These are phyloP conservation scores for Nannochloropsis oceanica DNA, from an alignment of 108 stramenopile species.

Conservation along the genomic window DNA sequence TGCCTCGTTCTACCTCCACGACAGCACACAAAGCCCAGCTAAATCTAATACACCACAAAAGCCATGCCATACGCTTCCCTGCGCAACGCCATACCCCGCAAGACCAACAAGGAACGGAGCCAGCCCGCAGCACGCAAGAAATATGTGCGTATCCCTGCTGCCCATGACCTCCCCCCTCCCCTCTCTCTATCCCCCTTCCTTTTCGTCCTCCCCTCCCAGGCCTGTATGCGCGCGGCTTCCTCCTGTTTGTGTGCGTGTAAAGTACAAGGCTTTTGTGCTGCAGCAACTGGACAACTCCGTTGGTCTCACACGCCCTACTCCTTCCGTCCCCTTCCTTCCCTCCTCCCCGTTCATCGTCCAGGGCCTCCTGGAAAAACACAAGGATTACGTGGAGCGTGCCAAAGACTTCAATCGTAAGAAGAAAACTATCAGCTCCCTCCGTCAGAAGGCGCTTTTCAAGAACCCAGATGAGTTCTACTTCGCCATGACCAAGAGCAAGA, in stretches of 20 bases:
- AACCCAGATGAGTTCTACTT: constrained; percentile 99
- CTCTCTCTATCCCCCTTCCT: too few species aligned
- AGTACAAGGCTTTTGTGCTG: too few species aligned
- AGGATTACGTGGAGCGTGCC: constrained; percentile 88
- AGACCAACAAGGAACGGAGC: constrained; percentile 93
- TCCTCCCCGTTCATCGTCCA: background rate
- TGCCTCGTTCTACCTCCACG: too few species aligned
- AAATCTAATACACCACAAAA: background rate
- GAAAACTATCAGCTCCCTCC: constrained; percentile 49
- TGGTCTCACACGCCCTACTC: too few species aligned
- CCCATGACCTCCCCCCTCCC: too few species aligned
- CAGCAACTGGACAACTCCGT: too few species aligned
- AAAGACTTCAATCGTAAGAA: constrained; percentile 71
- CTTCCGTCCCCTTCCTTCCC: too few species aligned
- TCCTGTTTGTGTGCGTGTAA: too few species aligned
- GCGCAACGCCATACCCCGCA: constrained; percentile 94
- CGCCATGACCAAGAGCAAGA: constrained; percentile 68
- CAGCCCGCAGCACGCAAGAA: constrained; percentile 67
- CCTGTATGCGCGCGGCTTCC: too few species aligned
- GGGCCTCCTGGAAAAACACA: constrained; percentile 93
- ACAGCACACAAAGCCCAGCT: too few species aligned
- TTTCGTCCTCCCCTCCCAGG: too few species aligned
- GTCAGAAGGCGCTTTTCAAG: constrained; percentile 59
- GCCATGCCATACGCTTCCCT: constrained; percentile 44
- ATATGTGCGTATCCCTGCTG: constrained; percentile 30